Percentiles rank a stretch among this genome's conserved stretches.
Conservation (phyloP, 2,329 filamentous ascomycete genomes). For the Arthrobotrys megalospora region DNA sequence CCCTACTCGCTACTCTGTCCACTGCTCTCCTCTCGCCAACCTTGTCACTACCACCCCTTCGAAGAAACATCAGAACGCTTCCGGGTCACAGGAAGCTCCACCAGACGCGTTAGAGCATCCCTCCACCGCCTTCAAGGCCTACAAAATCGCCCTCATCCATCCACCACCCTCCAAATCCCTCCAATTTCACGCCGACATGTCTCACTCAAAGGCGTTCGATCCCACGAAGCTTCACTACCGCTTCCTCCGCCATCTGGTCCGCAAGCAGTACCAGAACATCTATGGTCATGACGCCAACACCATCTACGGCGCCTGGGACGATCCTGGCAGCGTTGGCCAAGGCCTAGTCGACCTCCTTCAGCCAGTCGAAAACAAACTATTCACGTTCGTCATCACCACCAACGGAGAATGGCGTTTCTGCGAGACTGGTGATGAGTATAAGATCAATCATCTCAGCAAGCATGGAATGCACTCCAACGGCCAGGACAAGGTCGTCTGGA, state of each 20-base stretch:
- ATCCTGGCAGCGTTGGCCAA: conserved; percentile 34
- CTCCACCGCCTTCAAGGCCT: conserved; percentile 54
- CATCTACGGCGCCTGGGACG: conserved; percentile 46
- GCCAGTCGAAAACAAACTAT: conserved; percentile 52
- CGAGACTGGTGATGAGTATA: conserved; percentile 58
- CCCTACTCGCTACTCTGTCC: conserved; percentile 53
- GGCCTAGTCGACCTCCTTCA: conserved; percentile 52
- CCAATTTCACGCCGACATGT: conserved; percentile 43
- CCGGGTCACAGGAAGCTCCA: neutral
- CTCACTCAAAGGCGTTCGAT: conserved; percentile 55
- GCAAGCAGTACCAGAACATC: conserved; percentile 59
- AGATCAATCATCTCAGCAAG: conserved; percentile 59
- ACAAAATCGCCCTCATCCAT: conserved; percentile 54
- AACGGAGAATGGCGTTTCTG: conserved; percentile 59
- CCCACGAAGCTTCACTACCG: conserved; percentile 57
- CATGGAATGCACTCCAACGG: conserved; percentile 58
- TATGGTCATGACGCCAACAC: conserved; percentile 55
- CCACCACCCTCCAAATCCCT: conserved; percentile 39
- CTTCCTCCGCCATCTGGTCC: conserved; percentile 47
- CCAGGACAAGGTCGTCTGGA: conserved; percentile 45
- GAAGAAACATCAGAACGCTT: conserved; percentile 12
- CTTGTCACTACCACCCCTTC: conserved; percentile 51
- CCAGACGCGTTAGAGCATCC: conserved; percentile 6
- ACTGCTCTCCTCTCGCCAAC: conserved; percentile 54
- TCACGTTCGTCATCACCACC: conserved; percentile 55